Percentiles rank a stretch among this genome's conserved stretches.
Conservation (phyloP, 164 flowering plant genomes). For the Umbilicus rupestris region DNA sequence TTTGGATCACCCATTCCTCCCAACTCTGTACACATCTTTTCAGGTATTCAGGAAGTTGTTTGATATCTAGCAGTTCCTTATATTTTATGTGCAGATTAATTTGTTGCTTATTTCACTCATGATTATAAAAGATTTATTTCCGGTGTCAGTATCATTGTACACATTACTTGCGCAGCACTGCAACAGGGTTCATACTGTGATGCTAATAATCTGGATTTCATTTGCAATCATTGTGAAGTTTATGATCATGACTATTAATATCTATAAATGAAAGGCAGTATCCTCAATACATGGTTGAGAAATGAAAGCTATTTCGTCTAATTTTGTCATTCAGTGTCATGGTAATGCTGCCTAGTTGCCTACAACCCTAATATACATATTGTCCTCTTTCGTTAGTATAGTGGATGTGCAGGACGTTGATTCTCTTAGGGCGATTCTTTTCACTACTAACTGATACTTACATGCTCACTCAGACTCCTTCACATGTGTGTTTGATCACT, state of each 20-base stretch:
- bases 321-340: background rate
- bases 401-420: background rate
- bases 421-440: background rate
- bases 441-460: background rate
- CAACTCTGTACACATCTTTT: constrained; percentile 79
- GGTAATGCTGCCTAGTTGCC: background rate
- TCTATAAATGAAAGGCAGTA: background rate
- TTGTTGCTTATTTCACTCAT: background rate
- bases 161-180: too few species aligned
- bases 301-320: background rate
- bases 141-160: background rate
- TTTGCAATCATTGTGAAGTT: background rate
- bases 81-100: background rate
- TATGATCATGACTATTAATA: background rate
- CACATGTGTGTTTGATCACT: constrained; percentile 97
- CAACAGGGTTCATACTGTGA: background rate
- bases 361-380: too few species aligned
- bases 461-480: constrained; percentile 56
- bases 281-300: background rate
- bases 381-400: too few species aligned
- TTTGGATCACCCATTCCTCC: constrained; percentile 96
- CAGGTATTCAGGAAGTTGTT: constrained; percentile 37
- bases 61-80: background rate
- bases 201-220: background rate
- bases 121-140: background rate